Conservation (phyloP, 345 rosid species). For the Eucalyptus dawsonii region DNA sequence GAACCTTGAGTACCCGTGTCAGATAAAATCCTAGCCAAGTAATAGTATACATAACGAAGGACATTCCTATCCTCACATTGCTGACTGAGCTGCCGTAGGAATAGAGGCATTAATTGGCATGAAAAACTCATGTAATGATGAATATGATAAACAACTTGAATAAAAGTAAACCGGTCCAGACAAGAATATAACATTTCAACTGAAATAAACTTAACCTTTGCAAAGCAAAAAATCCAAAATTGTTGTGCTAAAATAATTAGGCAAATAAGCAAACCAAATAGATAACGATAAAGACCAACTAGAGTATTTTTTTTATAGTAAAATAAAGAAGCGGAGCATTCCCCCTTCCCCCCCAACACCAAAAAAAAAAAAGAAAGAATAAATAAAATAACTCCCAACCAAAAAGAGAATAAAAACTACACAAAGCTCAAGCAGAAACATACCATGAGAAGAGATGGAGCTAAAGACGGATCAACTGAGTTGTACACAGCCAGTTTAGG, state of each 20-base stretch:
- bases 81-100: constrained; percentile 69
- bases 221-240: background rate
- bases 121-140: background rate
- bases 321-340: background rate
- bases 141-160: background rate
- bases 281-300: background rate
- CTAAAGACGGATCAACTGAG: constrained; percentile 96
- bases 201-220: background rate
- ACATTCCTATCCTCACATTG: constrained; percentile 93
- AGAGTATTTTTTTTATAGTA: background rate
- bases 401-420: no score
- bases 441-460: constrained; percentile 99
- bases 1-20: constrained; percentile 77
- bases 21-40: constrained; percentile 91
- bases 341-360: background rate
- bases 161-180: background rate
- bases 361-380: background rate
- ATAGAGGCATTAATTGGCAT: background rate
- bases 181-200: background rate
- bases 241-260: background rate
- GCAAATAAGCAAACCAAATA: background rate
- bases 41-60: constrained; percentile 95
- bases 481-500: constrained; percentile 98
- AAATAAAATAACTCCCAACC: no score
- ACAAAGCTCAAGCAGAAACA: background rate